Evolutionary conservation across 2,329 filamentous ascomycete genomes (phyloP), one percentile per base, ranked within the genome.

Genomic region (Ilyonectria mors-panacis): DNA sequence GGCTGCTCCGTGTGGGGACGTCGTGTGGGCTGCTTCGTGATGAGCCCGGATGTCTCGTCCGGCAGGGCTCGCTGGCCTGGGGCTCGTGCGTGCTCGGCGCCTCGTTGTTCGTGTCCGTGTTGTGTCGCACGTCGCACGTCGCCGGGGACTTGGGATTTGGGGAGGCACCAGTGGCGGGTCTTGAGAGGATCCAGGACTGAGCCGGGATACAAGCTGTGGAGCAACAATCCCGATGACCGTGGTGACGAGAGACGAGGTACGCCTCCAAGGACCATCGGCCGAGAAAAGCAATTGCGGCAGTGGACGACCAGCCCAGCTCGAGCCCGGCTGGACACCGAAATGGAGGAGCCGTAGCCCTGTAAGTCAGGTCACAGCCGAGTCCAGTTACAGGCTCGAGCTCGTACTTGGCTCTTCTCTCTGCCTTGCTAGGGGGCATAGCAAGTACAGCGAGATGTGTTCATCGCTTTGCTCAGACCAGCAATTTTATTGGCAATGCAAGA

Each of bases 11-110:
- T 53, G 58, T 65, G 62, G 62, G 42, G 59, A 59, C 62, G 42
- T 44, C 48, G 44, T 54, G 39, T 59, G 56, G 63, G 59, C 45
- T 67, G 42, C 59, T 63, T 66, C 64, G 59, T 66, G 64, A 59
- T 59, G 39, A 54, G 54, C 59, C 39, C 56, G 60, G 60, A 59
- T 64, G 65, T 67, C 60, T 63, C 55, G 65, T 54, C 56, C 58
- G 58, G 63, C 57, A 65, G 57, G 58, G 63, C 58, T 55, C 39
- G 39, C 39, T 61, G 30, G 45, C 39, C 53, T 54, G 13, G 45
- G 47, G 63, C 63, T 61, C 58, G 63, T 66, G 53, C 50, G 59
- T 62, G 28, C 53, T 66, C 37, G 37, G 57, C 57, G 63, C 39
- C 42, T 56, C 48, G 30, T 55, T 50, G 45, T 48, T 65, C 57